Evolutionary conservation across 1,284 basidiomycete species (phyloP).

Genomic region (Trichosporon coremiiforme): DNA sequence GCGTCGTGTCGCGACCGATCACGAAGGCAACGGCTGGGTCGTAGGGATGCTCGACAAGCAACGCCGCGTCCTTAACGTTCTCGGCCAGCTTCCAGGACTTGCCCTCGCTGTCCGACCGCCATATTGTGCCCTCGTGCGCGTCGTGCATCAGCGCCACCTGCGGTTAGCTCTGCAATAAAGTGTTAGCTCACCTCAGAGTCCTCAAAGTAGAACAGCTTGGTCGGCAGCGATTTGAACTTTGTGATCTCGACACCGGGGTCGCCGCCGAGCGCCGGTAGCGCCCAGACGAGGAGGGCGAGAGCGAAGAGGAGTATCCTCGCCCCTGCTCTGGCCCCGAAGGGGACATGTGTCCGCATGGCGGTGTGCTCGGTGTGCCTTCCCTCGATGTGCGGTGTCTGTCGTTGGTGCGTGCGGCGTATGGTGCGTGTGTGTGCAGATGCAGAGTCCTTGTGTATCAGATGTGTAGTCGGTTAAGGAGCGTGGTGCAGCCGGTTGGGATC

Average conservation of each 20-base stretch:
- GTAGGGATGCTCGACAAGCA: constrained; percentile 86
- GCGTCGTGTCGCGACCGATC: constrained; percentile 68
- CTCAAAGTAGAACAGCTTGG: constrained; percentile 85
- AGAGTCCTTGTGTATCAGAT: neutral
- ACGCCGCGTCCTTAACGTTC: constrained; percentile 67
- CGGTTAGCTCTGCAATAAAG: no score
- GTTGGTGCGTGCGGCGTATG: neutral
- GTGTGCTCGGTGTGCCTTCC: neutral
- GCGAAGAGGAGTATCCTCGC: constrained; percentile 12
- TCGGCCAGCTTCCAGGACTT: constrained; percentile 71
- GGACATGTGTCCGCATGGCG: constrained; percentile 15
- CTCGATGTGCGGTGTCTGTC: neutral
- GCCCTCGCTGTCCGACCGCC: constrained; percentile 84
- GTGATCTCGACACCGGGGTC: constrained; percentile 57
- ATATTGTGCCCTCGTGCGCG: constrained; percentile 66
- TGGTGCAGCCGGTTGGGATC: neutral
- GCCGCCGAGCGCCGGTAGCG: constrained; percentile 23
- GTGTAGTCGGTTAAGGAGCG: constrained; percentile 7
- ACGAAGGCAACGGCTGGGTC: constrained; percentile 82
- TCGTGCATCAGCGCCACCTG: constrained; percentile 85
- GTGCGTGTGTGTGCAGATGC: neutral
- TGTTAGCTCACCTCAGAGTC: constrained; percentile 80
- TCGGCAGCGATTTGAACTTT: constrained; percentile 69
- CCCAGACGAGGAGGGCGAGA: neutral
- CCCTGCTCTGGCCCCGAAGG: neutral